Percentiles rank a stretch among this genome's conserved stretches.
These are phyloP conservation scores for Sungouiozyma intestinalis DNA, from an alignment of 805 yeast genomes.

Conservation along the genomic window DNA sequence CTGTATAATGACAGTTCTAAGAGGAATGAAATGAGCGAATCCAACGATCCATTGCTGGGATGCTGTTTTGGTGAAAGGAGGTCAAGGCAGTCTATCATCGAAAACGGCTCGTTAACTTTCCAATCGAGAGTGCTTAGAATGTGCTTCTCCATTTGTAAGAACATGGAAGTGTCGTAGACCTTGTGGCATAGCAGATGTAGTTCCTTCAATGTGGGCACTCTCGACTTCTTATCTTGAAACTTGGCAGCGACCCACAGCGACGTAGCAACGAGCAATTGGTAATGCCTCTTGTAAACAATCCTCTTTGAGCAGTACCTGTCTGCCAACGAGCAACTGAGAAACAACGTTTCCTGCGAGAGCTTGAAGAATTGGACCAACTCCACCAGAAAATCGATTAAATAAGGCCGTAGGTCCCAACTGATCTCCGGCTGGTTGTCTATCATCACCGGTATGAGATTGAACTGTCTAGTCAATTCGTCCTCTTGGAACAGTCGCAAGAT, in stretches of 20 bases:
- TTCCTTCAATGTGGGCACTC: slow-evolving; percentile 65
- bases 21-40: slow-evolving; percentile 36
- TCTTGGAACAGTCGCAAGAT: slow-evolving; percentile 31
- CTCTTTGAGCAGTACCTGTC: slow-evolving; percentile 76
- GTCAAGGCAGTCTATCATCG: slow-evolving; percentile 3
- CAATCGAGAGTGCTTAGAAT: slow-evolving; percentile 60
- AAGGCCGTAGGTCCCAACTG: slow-evolving; percentile 69
- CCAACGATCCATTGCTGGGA: slow-evolving; percentile 3
- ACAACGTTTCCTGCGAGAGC: slow-evolving; percentile 75
- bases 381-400: slow-evolving; percentile 83
- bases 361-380: slow-evolving; percentile 79
- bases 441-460: slow-evolving; percentile 37
- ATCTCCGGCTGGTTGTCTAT: slow-evolving; percentile 83
- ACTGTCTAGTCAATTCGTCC: slow-evolving; percentile 24
- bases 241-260: slow-evolving; percentile 82
- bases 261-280: slow-evolving; percentile 80
- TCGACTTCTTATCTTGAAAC: slow-evolving; percentile 78
- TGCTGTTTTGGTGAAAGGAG: slow-evolving; percentile 3
- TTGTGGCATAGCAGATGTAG: slow-evolving; percentile 58
- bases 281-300: slow-evolving; percentile 64
- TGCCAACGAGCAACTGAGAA: slow-evolving; percentile 71
- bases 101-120: slow-evolving; percentile 29
- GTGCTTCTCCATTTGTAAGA: slow-evolving; percentile 68
- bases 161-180: slow-evolving; percentile 47
- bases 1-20: slow-evolving; percentile 46